Evolutionary conservation across 1,139 yeast species (phyloP).

Genomic region (Hyphopichia wangnamkhiaoensis): DNA sequence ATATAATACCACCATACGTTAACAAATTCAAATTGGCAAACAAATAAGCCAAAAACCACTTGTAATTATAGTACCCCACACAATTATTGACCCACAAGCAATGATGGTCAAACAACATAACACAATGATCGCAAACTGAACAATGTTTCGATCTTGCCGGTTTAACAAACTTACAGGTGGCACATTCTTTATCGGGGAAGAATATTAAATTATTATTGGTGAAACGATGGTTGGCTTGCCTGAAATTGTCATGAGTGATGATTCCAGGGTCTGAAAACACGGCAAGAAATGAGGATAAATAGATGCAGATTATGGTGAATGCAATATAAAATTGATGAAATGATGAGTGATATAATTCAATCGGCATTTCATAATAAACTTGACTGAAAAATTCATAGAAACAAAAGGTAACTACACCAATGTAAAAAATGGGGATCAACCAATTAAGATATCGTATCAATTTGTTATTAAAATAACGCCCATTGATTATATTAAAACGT

Average conservation of each 20-base stretch:
- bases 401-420: conserved; percentile 45
- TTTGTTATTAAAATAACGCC: conserved; percentile 15
- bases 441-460: conserved; percentile 27
- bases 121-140: conserved; percentile 66
- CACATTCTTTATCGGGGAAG: conserved; percentile 40
- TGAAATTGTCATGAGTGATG: conserved; percentile 21
- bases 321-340: conserved; percentile 22
- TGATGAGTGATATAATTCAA: conserved; percentile 7
- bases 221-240: conserved; percentile 18
- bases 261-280: conserved; percentile 60
- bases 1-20: conserved; percentile 58
- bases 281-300: conserved; percentile 36
- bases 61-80: conserved; percentile 74
- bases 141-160: conserved; percentile 95
- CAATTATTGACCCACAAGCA: conserved; percentile 96
- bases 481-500: conserved; percentile 16
- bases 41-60: conserved; percentile 68
- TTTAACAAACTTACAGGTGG: conserved; percentile 67
- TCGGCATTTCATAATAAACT: conserved; percentile 32
- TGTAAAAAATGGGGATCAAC: conserved; percentile 54
- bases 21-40: conserved; percentile 56
- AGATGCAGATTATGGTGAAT: conserved; percentile 37
- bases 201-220: conserved; percentile 61
- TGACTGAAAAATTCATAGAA: conserved; percentile 45
- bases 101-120: conserved; percentile 80